Conservation (phyloP, 169 alveolate species). For the Plasmodium ovale region DNA sequence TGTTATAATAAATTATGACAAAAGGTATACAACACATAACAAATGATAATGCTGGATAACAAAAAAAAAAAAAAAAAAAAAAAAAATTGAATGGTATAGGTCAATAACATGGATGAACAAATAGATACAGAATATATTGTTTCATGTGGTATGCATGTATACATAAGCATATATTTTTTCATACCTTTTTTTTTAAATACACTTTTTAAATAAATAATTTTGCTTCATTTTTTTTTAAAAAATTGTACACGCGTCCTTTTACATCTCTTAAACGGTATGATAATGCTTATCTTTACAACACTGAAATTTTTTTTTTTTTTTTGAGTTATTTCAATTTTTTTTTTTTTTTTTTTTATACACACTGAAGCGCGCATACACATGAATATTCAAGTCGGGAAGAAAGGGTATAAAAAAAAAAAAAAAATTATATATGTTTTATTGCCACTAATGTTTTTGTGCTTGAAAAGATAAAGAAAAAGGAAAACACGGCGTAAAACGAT, state of each 20-base stretch:
- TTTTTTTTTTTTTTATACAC: neutral
- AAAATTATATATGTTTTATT: neutral
- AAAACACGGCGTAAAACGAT: neutral
- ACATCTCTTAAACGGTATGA: neutral
- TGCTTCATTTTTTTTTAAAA: slow-evolving; percentile 15
- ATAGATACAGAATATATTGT: slow-evolving; percentile 2
- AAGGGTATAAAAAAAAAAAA: neutral
- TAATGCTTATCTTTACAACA: slow-evolving; percentile 4
- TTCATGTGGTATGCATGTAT: neutral
- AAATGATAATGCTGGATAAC: neutral
- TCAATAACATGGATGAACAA: slow-evolving; percentile 16
- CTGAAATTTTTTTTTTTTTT: neutral
- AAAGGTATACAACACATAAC: neutral
- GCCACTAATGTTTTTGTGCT: neutral
- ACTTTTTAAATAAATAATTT: slow-evolving; percentile 19
- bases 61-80: slow-evolving; percentile 10
- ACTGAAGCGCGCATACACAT: neutral
- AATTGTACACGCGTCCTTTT: slow-evolving; percentile 15
- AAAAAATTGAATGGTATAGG: slow-evolving; percentile 6
- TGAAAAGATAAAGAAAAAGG: neutral
- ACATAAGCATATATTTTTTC: slow-evolving; percentile 3
- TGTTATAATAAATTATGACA: neutral
- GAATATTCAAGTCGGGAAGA: neutral
- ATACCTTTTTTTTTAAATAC: slow-evolving; percentile 9
- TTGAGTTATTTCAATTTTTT: slow-evolving; percentile 15